These are phyloP conservation scores for Ustilago vetiveriae DNA, from an alignment of 1,284 basidiomycete species.

Conservation along the genomic window DNA sequence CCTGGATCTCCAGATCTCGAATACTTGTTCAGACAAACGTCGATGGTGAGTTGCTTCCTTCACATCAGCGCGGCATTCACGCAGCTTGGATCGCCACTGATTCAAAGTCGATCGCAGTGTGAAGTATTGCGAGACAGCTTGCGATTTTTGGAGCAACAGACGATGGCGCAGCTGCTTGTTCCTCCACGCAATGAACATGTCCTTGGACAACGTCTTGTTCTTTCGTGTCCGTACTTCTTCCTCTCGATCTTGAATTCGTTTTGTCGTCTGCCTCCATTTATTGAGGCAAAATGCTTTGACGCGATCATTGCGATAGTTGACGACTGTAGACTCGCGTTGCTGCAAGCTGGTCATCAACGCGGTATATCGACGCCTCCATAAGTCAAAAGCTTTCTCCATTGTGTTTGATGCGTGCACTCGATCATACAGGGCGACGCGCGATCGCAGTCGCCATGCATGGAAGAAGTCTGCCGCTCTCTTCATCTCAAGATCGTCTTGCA, in stretches of 20 bases:
- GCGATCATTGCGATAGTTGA: background rate
- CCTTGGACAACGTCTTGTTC: conserved; percentile 8
- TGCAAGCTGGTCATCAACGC: conserved; percentile 19
- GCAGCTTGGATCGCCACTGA: conserved; percentile 20
- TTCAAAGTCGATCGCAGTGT: conserved; percentile 12
- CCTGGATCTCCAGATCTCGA: conserved; percentile 38
- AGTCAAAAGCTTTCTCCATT: conserved; percentile 15
- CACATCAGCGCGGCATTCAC: conserved; percentile 12
- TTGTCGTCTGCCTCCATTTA: conserved; percentile 16
- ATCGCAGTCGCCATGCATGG: conserved; percentile 21
- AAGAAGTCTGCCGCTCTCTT: background rate
- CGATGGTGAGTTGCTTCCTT: conserved; percentile 13
- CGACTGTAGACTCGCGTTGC: conserved; percentile 30
- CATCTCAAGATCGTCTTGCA: background rate
- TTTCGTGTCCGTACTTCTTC: conserved; percentile 4
- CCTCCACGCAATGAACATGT: conserved; percentile 19
- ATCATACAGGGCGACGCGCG: conserved; percentile 18
- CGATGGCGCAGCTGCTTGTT: conserved; percentile 17
- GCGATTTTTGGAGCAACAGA: conserved; percentile 11
- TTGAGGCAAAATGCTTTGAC: conserved; percentile 1
- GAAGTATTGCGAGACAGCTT: conserved; percentile 13
- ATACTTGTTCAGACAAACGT: conserved; percentile 20
- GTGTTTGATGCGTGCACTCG: conserved; percentile 8
- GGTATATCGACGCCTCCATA: conserved; percentile 26
- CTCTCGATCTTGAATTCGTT: conserved; percentile 5